Evolutionary conservation across 495 filamentous ascomycete species (phyloP), one percentile per base, ranked within the genome.

Genomic region (Penicillium egyptiacum): DNA sequence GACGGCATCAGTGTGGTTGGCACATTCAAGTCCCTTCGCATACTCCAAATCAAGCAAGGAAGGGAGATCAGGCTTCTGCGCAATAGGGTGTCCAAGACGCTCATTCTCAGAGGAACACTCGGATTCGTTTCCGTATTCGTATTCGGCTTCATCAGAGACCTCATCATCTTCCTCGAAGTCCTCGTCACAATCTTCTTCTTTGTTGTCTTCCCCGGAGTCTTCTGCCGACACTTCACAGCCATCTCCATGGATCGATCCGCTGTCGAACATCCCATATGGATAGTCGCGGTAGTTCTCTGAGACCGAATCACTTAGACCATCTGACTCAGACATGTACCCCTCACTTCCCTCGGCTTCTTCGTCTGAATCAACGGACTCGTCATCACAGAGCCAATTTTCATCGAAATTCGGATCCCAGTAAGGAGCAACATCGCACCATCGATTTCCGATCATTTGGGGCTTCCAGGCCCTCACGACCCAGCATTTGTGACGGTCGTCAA

Each of bases 341-440:
- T 46, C 43, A 5, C 16, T 28, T 6, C 3, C 25, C 10, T 31
- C n/a, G 5, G 9, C 45, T 14, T 46, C 30, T 9, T 57, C 50
- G 30, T 60, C 55, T 7, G 51, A 57, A 17, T 63, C 46, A 39
- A 64, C 42, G 10, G 55, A 60, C 10, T 54, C 55, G 20, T 55
- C 42, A 28, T 55, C 53, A n/a, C 31, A 28, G 20, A 25, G 42
- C 28, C 39, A 19, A 4, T 39, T 6, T 40, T 47, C 12, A 8
- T 47, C 20, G 43, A 59, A 56, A 30, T 40, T 22, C 1, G 57
- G 17, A 33, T 58, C 55, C 47, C 55, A 58, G 48, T 58, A 52
- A 33, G 55, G 55, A 9, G 55, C n/a, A 10, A n/a, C 14, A 23
- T 58, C 55, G 40, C 39, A 45, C 20, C 47, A 53, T 11, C 14